These are phyloP conservation scores for Diplodia scrobiculata DNA, from an alignment of 2,329 filamentous ascomycete species.

Conservation along the genomic window DNA sequence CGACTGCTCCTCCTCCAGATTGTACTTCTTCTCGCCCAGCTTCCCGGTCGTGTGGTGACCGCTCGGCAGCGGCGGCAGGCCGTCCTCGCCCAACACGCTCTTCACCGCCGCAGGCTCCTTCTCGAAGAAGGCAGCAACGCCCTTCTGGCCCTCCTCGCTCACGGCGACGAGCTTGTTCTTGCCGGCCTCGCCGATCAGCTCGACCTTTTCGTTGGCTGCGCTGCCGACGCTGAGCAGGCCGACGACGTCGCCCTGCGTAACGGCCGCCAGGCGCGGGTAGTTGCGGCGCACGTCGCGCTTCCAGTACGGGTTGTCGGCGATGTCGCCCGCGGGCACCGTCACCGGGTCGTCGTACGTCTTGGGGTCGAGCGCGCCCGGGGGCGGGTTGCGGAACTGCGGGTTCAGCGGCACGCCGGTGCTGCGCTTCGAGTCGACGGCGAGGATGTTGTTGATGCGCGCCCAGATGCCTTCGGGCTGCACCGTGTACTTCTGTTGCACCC, in stretches of 20 bases:
- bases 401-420: constrained; percentile 92
- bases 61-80: constrained; percentile 83
- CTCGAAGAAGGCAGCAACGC: constrained; percentile 72
- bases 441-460: constrained; percentile 74
- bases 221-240: constrained; percentile 83
- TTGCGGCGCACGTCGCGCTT: constrained; percentile 83
- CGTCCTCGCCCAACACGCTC: constrained; percentile 70
- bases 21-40: constrained; percentile 68
- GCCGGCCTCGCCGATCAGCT: constrained; percentile 73
- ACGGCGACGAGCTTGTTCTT: constrained; percentile 73
- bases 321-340: constrained; percentile 78
- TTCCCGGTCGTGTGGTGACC: constrained; percentile 60
- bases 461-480: constrained; percentile 87
- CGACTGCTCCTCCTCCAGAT: constrained; percentile 67
- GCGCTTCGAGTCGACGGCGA: constrained; percentile 82
- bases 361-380: constrained; percentile 73
- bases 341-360: constrained; percentile 77
- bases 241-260: constrained; percentile 83
- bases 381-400: constrained; percentile 84
- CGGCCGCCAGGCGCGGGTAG: constrained; percentile 77
- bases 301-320: constrained; percentile 94
- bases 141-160: constrained; percentile 71
- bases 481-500: constrained; percentile 78
- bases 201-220: constrained; percentile 75
- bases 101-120: constrained; percentile 59